Conservation (phyloP, 1,284 basidiomycete genomes). For the Naganishia albida region DNA sequence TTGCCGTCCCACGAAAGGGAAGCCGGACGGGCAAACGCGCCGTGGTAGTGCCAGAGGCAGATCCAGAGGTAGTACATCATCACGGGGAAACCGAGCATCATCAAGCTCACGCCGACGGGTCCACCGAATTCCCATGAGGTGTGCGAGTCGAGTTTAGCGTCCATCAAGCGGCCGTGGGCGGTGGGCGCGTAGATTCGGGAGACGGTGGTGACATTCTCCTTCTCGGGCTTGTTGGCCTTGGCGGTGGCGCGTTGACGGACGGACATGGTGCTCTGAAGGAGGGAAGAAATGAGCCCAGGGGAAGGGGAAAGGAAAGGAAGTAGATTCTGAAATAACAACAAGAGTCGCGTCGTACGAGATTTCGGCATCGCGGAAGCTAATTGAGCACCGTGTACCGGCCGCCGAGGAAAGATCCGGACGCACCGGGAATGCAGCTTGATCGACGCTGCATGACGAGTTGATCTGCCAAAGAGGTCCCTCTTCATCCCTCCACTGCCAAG, state of each 20-base stretch:
- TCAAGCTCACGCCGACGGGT: constrained; percentile 82
- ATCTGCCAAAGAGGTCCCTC: too few species aligned
- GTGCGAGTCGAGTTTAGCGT: constrained; percentile 71
- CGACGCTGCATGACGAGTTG: too few species aligned
- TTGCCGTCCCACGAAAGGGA: constrained; percentile 56
- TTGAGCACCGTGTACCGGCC: too few species aligned
- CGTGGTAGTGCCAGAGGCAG: constrained; percentile 95
- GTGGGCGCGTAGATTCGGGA: constrained; percentile 46
- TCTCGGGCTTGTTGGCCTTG: neutral
- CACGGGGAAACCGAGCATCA: constrained; percentile 89
- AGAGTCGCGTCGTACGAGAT: too few species aligned
- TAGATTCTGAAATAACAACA: too few species aligned
- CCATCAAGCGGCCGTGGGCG: constrained; percentile 67
- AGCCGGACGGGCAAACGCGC: constrained; percentile 73
- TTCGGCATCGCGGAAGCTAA: too few species aligned
- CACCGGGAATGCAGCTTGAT: too few species aligned
- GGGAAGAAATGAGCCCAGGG: neutral
- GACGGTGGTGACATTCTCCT: constrained; percentile 9
- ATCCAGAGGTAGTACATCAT: constrained; percentile 88
- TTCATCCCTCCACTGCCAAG: too few species aligned
- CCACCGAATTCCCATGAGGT: constrained; percentile 93
- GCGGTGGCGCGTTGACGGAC: constrained; percentile 11
- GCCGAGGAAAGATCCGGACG: too few species aligned
- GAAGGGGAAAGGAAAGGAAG: neutral
- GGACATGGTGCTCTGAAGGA: neutral